Evolutionary conservation across 306 rosid species (phyloP), one percentile per base, ranked within the genome.

Genomic region (Morella rubra): DNA sequence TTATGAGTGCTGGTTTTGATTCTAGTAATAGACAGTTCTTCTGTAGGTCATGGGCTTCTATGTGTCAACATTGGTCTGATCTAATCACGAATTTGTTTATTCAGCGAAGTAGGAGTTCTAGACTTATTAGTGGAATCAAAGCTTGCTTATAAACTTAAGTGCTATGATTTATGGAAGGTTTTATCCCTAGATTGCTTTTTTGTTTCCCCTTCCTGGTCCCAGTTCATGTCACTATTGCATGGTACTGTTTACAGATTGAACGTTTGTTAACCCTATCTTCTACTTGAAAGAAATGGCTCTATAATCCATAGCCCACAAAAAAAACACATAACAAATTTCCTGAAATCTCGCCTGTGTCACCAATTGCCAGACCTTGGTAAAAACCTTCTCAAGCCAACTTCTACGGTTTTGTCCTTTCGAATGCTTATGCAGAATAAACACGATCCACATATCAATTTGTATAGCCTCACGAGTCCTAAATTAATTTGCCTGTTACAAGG

Each of bases 401-500:
- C 59, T 19, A 72, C 8, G 7, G 55, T 22, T 41, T 72, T 46
- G 20, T 64, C 49, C 79, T 47, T 59, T 32, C 19, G 62, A 56
- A 56, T 19, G 37, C 58, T 42, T 13, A 8, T 24, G 68, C 22
- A 77, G 44, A 54, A 16, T 19, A 44, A 15, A 46, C 32, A 40
- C 41, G 51, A 11, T 66, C 22, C 4, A 76, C 32, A 27, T 27
- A 27, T 27, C 32, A 27, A 27, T 27, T 27, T 27, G 1, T 27
- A 27, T 62, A 83, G 27, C 45, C 46, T 7, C 67, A 77, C 56
- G 3, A 73, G n/a, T 40, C 44, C 45, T 50, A 14, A 27, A 40
- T 24, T 72, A 82, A 71, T 44, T 56, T 50, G 11, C 32, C 74
- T 27, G 40, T 62, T 77, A 50, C 53, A 76, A 59, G 51, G 45